Evolutionary conservation across 352 stramenopile species (phyloP).

Genomic region (Globisporangium camurandrum): DNA sequence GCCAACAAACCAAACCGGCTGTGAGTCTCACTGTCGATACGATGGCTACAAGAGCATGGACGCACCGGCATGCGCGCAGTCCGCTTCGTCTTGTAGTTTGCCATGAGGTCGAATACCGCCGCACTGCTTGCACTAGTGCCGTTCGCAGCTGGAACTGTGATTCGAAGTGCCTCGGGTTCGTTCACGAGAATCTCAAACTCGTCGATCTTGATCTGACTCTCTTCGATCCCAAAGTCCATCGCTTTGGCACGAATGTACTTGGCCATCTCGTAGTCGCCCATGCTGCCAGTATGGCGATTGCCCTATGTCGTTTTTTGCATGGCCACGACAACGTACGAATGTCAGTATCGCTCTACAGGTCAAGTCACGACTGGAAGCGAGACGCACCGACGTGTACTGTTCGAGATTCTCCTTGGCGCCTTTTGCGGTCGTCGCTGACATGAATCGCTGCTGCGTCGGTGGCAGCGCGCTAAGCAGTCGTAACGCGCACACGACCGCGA

Average conservation of each 20-base stretch:
- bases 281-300: conserved; percentile 48
- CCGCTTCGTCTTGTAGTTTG: conserved; percentile 24
- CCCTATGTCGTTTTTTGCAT: conserved; percentile 15
- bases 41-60: too few species aligned
- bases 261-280: conserved; percentile 62
- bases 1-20: too few species aligned
- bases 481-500: neutral
- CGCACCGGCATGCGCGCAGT: conserved; percentile 21
- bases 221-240: conserved; percentile 69
- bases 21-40: too few species aligned
- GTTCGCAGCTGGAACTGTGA: conserved; percentile 24
- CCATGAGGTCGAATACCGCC: conserved; percentile 23
- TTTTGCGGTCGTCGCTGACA: conserved; percentile 53
- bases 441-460: conserved; percentile 72
- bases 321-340: neutral
- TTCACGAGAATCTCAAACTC: conserved; percentile 81
- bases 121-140: conserved; percentile 2
- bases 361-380: neutral
- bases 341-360: neutral
- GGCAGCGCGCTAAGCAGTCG: conserved; percentile 37
- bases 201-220: conserved; percentile 69
- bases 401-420: conserved; percentile 65
- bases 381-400: conserved; percentile 56
- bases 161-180: conserved; percentile 47
- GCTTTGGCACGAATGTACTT: conserved; percentile 68